Evolutionary conservation across 257 asterid species (phyloP).

Genomic region (Jasminum sambac): DNA sequence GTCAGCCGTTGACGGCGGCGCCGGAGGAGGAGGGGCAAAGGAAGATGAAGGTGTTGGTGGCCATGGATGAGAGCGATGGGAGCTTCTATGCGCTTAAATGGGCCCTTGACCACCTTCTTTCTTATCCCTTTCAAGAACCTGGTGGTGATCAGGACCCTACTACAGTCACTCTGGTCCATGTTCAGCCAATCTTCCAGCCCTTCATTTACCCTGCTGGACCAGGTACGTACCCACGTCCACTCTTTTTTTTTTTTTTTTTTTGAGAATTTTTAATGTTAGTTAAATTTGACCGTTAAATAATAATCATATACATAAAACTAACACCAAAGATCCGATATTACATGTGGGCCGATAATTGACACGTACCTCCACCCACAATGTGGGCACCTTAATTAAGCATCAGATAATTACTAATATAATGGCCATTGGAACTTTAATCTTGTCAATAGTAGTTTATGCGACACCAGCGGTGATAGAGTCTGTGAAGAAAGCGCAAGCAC

Average conservation of each 20-base stretch:
- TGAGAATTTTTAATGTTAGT: too few relatives aligned
- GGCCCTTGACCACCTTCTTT: slow-evolving; percentile 49
- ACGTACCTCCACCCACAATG: too few relatives aligned
- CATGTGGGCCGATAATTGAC: too few relatives aligned
- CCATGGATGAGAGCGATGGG: slow-evolving; percentile 60
- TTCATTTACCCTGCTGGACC: slow-evolving; percentile 65
- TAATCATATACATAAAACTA: too few relatives aligned
- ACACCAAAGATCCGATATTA: too few relatives aligned
- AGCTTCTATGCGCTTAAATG: slow-evolving; percentile 65
- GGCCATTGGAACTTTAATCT: too few relatives aligned
- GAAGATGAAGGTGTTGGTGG: slow-evolving; percentile 52
- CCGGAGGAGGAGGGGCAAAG: slow-evolving; percentile 10
- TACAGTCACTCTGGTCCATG: slow-evolving; percentile 47
- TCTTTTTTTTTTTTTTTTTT: too few relatives aligned
- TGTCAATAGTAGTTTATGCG: slow-evolving; percentile 44
- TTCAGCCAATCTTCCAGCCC: slow-evolving; percentile 51
- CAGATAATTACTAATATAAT: too few relatives aligned
- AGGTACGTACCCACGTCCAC: slow-evolving; percentile 25
- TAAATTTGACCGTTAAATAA: too few relatives aligned
- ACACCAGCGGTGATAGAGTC: slow-evolving; percentile 47
- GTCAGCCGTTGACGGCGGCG: slow-evolving; percentile 10
- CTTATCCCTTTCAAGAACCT: background rate
- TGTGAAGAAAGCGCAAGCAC: slow-evolving; percentile 55
- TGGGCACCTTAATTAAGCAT: too few relatives aligned
- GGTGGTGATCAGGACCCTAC: slow-evolving; percentile 18